A percentile compares a stretch with the other conserved stretches of the same genome.
phyloP scores from a whole-genome alignment of 208 protist genomes.

The Leishmania major region DNA sequence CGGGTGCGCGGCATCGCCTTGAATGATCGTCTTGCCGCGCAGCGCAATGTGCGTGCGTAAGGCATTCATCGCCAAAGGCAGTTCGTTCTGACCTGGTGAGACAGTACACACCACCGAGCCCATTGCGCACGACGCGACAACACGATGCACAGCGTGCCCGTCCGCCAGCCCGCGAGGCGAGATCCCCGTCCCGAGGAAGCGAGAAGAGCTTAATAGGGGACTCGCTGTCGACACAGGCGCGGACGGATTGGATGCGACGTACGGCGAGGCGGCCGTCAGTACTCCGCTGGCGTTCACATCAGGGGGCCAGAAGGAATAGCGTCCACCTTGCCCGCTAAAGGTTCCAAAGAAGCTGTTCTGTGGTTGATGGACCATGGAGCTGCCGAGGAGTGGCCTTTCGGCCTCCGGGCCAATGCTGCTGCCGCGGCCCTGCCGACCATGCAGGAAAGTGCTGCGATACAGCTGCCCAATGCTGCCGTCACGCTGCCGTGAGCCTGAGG shows the following conservation, averaged over 20 bases:
- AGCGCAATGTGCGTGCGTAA: conserved; percentile 62
- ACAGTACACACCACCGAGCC: conserved; percentile 24
- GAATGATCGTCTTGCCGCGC: conserved; percentile 71
- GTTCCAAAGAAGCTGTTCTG: conserved; percentile 28
- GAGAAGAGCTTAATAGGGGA: conserved; percentile 19
- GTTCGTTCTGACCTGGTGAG: conserved; percentile 43
- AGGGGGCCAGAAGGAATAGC: conserved; percentile 25
- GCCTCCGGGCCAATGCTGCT: conserved; percentile 24
- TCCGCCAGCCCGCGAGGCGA: conserved; percentile 5
- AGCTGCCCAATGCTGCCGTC: conserved; percentile 34
- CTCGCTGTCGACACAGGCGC: conserved; percentile 13
- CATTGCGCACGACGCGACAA: conserved; percentile 31
- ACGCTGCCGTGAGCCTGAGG: conserved; percentile 29
- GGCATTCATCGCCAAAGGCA: conserved; percentile 53
- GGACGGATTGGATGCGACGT: conserved; percentile 1
- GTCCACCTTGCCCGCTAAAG: conserved; percentile 7
- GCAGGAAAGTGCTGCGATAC: conserved; percentile 38
- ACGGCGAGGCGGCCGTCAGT: conserved; percentile 15
- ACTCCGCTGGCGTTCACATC: conserved; percentile 24
- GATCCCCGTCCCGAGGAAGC: conserved; percentile 14
- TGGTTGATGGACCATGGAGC: conserved; percentile 18
- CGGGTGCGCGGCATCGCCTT: conserved; percentile 54
- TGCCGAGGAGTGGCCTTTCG: conserved; percentile 20
- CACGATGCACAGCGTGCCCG: conserved; percentile 25
- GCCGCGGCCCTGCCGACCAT: conserved; percentile 20